Evolutionary conservation across 148 eudicot genomes (phyloP).

Genomic region (Dianthus caryophyllus): DNA sequence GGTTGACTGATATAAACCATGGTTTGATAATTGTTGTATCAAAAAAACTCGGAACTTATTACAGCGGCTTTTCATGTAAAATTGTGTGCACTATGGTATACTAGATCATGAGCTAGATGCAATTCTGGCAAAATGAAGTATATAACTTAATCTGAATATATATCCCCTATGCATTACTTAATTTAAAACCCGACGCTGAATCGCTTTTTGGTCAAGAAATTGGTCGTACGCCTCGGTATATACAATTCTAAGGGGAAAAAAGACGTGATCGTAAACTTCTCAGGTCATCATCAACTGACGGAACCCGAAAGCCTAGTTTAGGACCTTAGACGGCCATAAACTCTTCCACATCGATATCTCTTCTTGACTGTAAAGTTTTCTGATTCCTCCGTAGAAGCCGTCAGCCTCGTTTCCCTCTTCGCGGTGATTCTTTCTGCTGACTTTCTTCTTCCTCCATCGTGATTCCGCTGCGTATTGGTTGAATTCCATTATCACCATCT

Average conservation of each 20-base stretch:
- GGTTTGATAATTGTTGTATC: no score
- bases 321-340: slow-evolving; percentile 52
- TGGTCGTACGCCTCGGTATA: not conserved
- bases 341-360: slow-evolving; percentile 71
- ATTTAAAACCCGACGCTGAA: slow-evolving; percentile 13
- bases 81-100: no score
- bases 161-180: slow-evolving; percentile 14
- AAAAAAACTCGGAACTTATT: no score
- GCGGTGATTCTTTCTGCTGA: slow-evolving; percentile 55
- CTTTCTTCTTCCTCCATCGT: slow-evolving; percentile 56
- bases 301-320: slow-evolving; percentile 34
- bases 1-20: no score
- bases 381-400: slow-evolving; percentile 89
- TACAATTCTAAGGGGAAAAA: slow-evolving; percentile 17
- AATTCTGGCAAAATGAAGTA: no score
- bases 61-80: no score
- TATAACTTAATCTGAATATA: slow-evolving; percentile 21
- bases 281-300: not conserved
- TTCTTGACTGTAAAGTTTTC: slow-evolving; percentile 47
- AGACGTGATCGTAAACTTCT: not conserved
- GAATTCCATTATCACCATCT: slow-evolving; percentile 64
- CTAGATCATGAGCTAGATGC: no score
- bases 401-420: slow-evolving; percentile 72
- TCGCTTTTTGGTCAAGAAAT: not conserved
- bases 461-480: slow-evolving; percentile 70